Evolutionary conservation across 495 filamentous ascomycete species (phyloP).

Genomic region (Xylaria acuta): DNA sequence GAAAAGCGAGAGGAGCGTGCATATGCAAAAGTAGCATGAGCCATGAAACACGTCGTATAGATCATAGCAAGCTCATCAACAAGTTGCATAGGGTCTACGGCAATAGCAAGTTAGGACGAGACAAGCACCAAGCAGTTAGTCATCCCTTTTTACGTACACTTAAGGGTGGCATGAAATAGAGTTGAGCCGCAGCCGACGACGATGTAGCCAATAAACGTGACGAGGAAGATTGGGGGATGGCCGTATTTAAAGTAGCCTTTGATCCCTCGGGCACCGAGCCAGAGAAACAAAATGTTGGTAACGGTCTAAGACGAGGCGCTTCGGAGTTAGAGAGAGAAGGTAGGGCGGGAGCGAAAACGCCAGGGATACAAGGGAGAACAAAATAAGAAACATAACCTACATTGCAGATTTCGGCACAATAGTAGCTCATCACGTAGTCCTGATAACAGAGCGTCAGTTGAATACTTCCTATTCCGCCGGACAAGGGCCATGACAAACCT

Average conservation of each 20-base stretch:
- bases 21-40: conserved; percentile 84
- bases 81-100: conserved; percentile 92
- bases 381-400: conserved; percentile 23
- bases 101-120: background rate
- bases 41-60: conserved; percentile 94
- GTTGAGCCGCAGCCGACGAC: conserved; percentile 83
- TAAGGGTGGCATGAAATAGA: conserved; percentile 81
- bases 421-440: conserved; percentile 58
- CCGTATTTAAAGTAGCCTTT: conserved; percentile 69
- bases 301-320: conserved; percentile 69
- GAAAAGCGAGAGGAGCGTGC: conserved; percentile 62
- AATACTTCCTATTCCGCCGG: conserved; percentile 13
- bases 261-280: conserved; percentile 74
- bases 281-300: conserved; percentile 83
- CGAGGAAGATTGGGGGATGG: conserved; percentile 75
- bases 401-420: conserved; percentile 55
- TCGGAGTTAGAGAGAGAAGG: conserved; percentile 28
- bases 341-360: background rate
- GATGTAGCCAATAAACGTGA: conserved; percentile 76
- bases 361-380: background rate
- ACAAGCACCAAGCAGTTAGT: conserved; percentile 26
- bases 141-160: conserved; percentile 60
- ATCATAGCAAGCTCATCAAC: conserved; percentile 98
- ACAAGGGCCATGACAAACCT: conserved; percentile 58
- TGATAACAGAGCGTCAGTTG: conserved; percentile 26